These are phyloP conservation scores for Athelia psychrophila DNA, from an alignment of 1,284 basidiomycete species.

Conservation along the genomic window DNA sequence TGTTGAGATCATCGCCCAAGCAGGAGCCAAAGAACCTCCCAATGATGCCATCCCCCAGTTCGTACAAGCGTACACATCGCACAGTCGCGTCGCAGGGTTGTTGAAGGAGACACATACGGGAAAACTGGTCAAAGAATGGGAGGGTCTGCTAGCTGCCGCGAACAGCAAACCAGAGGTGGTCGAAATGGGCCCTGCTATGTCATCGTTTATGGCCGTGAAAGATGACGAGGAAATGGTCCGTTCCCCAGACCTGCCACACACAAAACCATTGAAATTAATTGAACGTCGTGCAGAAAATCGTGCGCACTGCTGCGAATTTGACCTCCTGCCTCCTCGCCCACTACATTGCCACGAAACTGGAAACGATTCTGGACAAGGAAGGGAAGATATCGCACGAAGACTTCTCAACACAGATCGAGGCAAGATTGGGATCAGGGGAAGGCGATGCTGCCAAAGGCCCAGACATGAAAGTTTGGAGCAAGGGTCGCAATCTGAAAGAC, in stretches of 20 bases:
- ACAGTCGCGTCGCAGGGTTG: constrained; percentile 66
- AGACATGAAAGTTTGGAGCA: constrained; percentile 89
- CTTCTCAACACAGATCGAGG: constrained; percentile 83
- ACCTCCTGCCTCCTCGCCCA: constrained; percentile 85
- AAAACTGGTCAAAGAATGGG: constrained; percentile 82
- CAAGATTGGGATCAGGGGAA: constrained; percentile 82
- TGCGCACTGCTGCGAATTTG: constrained; percentile 72
- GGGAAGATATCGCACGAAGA: constrained; percentile 88
- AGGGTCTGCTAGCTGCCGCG: constrained; percentile 52
- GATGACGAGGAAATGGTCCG: constrained; percentile 89
- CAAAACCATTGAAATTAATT: constrained; percentile 1
- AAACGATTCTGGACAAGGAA: constrained; percentile 89
- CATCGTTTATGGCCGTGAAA: constrained; percentile 82
- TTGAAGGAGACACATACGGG: constrained; percentile 79
- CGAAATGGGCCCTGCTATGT: constrained; percentile 78
- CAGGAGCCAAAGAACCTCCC: constrained; percentile 71
- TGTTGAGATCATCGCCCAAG: constrained; percentile 67
- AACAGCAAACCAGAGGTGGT: constrained; percentile 65
- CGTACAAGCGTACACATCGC: constrained; percentile 49
- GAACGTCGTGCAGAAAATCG: constrained; percentile 58
- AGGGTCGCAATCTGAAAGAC: constrained; percentile 70
- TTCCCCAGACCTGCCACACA: constrained; percentile 7
- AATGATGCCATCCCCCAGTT: constrained; percentile 69
- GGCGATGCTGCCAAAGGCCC: constrained; percentile 72
- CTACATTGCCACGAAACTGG: constrained; percentile 87